These are phyloP conservation scores for Yamadazyma sp. DNA, from an alignment of 805 yeast species.

Conservation along the genomic window DNA sequence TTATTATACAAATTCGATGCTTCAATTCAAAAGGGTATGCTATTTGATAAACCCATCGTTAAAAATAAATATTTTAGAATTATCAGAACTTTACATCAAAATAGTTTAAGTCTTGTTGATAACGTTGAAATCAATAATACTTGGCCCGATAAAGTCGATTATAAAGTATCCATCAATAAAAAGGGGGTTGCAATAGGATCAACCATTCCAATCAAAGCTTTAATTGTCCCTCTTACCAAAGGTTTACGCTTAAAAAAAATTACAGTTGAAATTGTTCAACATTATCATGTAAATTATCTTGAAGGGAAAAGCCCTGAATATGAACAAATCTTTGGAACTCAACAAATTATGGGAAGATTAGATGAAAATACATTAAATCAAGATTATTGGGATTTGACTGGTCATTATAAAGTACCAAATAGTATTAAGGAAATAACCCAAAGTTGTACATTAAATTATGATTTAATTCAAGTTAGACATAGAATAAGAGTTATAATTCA, in stretches of 20 bases:
- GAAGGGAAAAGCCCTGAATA: slow-evolving; percentile 41
- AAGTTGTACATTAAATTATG: slow-evolving; percentile 38
- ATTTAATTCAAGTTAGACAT: slow-evolving; percentile 44
- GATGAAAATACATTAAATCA: slow-evolving; percentile 13
- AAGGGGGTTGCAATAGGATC: slow-evolving; percentile 49
- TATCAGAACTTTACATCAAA: slow-evolving; percentile 41
- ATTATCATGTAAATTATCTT: slow-evolving; percentile 30
- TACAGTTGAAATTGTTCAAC: slow-evolving; percentile 25
- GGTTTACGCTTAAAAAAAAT: slow-evolving; percentile 32
- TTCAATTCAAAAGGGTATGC: slow-evolving; percentile 38
- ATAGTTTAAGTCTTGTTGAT: slow-evolving; percentile 37
- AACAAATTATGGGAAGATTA: slow-evolving; percentile 13
- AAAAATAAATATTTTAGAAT: slow-evolving; percentile 41
- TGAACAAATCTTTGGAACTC: slow-evolving; percentile 30
- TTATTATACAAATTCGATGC: slow-evolving; percentile 42
- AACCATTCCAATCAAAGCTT: slow-evolving; percentile 36
- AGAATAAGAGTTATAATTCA: slow-evolving; percentile 43
- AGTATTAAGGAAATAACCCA: slow-evolving; percentile 41
- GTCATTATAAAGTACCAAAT: slow-evolving; percentile 38
- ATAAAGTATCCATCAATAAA: slow-evolving; percentile 41
- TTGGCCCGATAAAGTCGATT: slow-evolving; percentile 54
- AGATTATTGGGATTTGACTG: slow-evolving; percentile 48
- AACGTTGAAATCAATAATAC: slow-evolving; percentile 46
- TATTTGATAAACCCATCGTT: slow-evolving; percentile 35
- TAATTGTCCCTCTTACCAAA: slow-evolving; percentile 47